Evolutionary conservation across 129 eudicot species (phyloP).

Genomic region (Centrapalus pauciflorus): DNA sequence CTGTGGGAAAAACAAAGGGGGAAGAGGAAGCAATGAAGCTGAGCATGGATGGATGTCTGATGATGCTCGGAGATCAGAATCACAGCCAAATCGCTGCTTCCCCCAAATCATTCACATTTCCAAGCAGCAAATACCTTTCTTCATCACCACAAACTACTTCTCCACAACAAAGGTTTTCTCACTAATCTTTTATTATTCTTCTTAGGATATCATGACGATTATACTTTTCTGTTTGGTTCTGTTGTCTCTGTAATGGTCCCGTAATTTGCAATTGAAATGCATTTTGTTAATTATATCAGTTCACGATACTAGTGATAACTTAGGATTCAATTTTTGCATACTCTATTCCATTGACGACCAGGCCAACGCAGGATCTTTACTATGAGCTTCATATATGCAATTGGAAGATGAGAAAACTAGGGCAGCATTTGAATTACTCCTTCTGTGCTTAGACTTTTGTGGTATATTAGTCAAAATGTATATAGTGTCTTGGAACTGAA

Average conservation of each 20-base stretch:
- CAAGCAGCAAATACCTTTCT: background rate
- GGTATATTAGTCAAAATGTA: background rate
- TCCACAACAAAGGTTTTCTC: background rate
- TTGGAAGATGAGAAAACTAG: background rate
- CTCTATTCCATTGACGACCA: background rate
- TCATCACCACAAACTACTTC: background rate
- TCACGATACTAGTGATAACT: background rate
- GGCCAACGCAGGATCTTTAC: background rate
- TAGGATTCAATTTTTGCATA: background rate
- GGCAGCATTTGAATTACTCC: background rate
- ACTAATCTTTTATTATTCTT: background rate
- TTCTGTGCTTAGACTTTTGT: background rate
- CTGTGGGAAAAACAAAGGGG: background rate
- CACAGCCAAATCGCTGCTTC: background rate
- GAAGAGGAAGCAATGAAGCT: constrained; percentile 12
- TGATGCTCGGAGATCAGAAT: background rate
- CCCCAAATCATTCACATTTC: constrained; percentile 1
- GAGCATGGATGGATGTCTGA: no score
- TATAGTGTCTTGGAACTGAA: background rate
- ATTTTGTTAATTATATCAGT: background rate
- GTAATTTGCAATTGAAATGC: background rate
- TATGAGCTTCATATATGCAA: background rate
- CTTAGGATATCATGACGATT: background rate
- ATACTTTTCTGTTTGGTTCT: background rate
- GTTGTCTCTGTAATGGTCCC: background rate